These are phyloP conservation scores for Fusarium irregulare DNA, from an alignment of 2,329 filamentous ascomycete genomes.

Conservation along the genomic window DNA sequence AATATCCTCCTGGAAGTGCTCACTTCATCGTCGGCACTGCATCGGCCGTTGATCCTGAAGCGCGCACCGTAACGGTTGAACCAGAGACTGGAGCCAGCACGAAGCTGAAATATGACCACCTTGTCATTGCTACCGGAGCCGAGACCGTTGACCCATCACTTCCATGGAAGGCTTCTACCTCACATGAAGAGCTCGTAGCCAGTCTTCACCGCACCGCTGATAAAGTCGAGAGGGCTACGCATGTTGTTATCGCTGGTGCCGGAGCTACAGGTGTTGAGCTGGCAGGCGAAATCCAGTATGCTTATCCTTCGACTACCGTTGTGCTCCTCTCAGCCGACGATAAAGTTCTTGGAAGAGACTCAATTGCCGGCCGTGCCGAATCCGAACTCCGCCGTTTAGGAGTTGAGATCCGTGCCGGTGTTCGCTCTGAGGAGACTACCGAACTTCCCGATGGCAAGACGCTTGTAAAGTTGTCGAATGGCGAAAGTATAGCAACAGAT, in stretches of 20 bases:
- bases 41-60: slow-evolving; percentile 53
- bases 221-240: slow-evolving; percentile 58
- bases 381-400: slow-evolving; percentile 64
- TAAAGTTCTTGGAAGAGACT: slow-evolving; percentile 59
- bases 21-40: slow-evolving; percentile 65
- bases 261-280: slow-evolving; percentile 68
- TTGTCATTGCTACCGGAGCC: slow-evolving; percentile 68
- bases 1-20: slow-evolving; percentile 61
- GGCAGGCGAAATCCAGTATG: slow-evolving; percentile 65
- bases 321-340: slow-evolving; percentile 58
- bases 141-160: slow-evolving; percentile 54
- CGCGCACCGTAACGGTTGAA: slow-evolving; percentile 57
- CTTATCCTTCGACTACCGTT: slow-evolving; percentile 62
- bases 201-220: slow-evolving; percentile 56
- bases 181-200: slow-evolving; percentile 57
- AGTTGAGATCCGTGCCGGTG: slow-evolving; percentile 59
- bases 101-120: slow-evolving; percentile 62
- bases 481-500: slow-evolving; percentile 63
- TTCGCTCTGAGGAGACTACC: slow-evolving; percentile 54
- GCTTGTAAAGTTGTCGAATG: slow-evolving; percentile 59
- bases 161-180: slow-evolving; percentile 65
- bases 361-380: slow-evolving; percentile 55
- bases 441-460: slow-evolving; percentile 57
- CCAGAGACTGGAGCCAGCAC: slow-evolving; percentile 21
- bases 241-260: slow-evolving; percentile 67